Percentiles rank a stretch among this genome's conserved stretches.
Evolutionary conservation across 768 basidiomycete genomes (phyloP).

Genomic region (Piloderma croceum): DNA sequence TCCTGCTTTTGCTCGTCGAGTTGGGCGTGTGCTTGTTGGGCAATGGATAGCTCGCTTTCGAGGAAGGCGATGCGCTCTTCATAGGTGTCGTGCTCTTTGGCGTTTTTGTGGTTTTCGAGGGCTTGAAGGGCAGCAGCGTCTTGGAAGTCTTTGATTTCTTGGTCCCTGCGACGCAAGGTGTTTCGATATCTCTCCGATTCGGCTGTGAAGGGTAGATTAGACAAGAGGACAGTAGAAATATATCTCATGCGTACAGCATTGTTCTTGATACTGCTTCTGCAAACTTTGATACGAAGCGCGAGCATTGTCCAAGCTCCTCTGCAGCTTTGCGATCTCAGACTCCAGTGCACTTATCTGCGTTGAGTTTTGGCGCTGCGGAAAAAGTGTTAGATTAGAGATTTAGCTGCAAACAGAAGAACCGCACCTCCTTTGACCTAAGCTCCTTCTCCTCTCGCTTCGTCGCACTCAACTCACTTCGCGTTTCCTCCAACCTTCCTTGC

Average conservation of each 20-base stretch:
- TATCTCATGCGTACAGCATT: constrained; percentile 53
- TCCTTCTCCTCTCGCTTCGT: constrained; percentile 94
- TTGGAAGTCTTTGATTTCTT: constrained; percentile 58
- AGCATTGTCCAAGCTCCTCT: constrained; percentile 68
- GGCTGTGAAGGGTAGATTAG: constrained; percentile 31
- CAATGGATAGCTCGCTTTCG: constrained; percentile 65
- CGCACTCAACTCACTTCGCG: constrained; percentile 66
- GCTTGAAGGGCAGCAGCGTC: constrained; percentile 57
- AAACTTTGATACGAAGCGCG: constrained; percentile 68
- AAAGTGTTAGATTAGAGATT: constrained; percentile 5
- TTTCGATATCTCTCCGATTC: constrained; percentile 77
- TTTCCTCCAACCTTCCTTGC: constrained; percentile 71
- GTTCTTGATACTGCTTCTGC: constrained; percentile 86
- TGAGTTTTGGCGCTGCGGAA: constrained; percentile 51
- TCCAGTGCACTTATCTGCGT: constrained; percentile 68
- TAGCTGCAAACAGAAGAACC: constrained; percentile 11
- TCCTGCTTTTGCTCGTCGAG: constrained; percentile 94
- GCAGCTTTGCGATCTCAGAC: constrained; percentile 70
- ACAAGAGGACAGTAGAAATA: not conserved
- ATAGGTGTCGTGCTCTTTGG: constrained; percentile 60
- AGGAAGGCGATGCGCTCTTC: constrained; percentile 67
- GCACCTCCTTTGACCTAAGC: constrained; percentile 77
- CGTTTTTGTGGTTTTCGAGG: constrained; percentile 62
- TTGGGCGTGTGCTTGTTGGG: constrained; percentile 65
- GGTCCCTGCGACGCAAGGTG: constrained; percentile 68